Evolutionary conservation across 495 filamentous ascomycete genomes (phyloP).

Genomic region (Sordaria brevicollis): DNA sequence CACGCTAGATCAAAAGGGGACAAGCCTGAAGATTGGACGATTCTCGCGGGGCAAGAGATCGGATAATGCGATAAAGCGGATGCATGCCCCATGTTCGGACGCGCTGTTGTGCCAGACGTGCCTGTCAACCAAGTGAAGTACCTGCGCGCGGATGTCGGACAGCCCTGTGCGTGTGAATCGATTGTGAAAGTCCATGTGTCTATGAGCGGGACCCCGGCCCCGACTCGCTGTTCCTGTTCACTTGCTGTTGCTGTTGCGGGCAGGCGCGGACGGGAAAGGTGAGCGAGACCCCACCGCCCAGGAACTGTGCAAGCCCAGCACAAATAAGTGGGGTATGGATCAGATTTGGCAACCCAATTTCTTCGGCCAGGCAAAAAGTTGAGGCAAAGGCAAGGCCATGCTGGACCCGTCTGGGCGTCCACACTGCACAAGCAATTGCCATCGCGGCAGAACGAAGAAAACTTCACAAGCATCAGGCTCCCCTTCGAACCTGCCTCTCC

Average conservation of each 20-base stretch:
- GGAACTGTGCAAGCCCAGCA: neutral
- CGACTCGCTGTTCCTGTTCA: neutral
- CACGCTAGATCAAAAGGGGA: neutral
- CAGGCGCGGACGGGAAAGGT: neutral
- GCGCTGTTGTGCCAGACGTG: neutral
- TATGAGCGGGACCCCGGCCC: no score
- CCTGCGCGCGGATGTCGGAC: neutral
- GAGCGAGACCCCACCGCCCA: neutral
- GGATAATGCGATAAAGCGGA: neutral
- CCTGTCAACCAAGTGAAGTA: neutral
- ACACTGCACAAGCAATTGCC: neutral
- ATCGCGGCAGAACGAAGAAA: neutral
- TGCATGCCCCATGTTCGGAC: neutral
- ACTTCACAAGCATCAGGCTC: neutral
- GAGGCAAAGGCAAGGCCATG: conserved; percentile 2
- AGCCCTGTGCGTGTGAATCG: neutral
- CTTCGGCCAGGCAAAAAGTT: conserved; percentile 2
- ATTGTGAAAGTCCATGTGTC: no score
- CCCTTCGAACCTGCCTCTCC: neutral
- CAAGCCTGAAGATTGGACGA: neutral
- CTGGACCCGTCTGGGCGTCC: neutral
- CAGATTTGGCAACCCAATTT: conserved; percentile 8
- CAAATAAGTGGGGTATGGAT: neutral
- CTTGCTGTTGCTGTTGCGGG: neutral
- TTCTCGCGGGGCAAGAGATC: neutral